A percentile compares a stretch with the other conserved stretches of the same genome.
Evolutionary conservation across 2,329 filamentous ascomycete species (phyloP).

Genomic region (Colletotrichum sp.): DNA sequence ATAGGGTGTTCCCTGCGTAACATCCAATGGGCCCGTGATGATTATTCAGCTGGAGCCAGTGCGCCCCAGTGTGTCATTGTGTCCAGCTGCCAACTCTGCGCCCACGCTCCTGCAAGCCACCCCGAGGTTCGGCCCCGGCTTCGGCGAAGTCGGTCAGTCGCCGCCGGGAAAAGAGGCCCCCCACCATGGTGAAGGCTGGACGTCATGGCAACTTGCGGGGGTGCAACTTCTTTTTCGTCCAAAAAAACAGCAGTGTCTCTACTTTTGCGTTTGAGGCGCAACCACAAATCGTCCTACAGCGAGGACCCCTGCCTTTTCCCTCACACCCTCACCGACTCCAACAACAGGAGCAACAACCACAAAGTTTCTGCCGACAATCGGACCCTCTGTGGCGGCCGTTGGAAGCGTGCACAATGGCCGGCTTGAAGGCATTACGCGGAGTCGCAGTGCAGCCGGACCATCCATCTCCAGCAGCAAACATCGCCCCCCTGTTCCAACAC

Average conservation of each 20-base stretch:
- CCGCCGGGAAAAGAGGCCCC: constrained; percentile 7
- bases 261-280: background rate
- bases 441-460: background rate
- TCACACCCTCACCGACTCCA: constrained; percentile 17
- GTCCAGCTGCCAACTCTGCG: background rate
- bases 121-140: constrained; percentile 18
- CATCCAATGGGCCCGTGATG: background rate
- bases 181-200: background rate
- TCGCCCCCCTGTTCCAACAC: background rate
- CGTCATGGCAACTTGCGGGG: constrained; percentile 13
- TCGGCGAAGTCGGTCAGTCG: constrained; percentile 18
- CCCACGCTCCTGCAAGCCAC: background rate
- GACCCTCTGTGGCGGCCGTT: background rate
- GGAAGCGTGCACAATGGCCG: background rate
- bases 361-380: constrained; percentile 16
- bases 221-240: background rate
- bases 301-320: constrained; percentile 3
- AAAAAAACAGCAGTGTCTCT: background rate
- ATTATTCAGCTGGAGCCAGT: constrained; percentile 3
- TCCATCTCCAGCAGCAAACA: background rate
- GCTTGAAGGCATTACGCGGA: background rate
- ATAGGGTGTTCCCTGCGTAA: constrained; percentile 1
- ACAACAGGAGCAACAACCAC: background rate
- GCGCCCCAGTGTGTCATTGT: background rate
- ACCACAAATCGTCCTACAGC: background rate